Base-by-base conservation (phyloP, 306 rosid species). In the Medicago lupulina region DNA sequence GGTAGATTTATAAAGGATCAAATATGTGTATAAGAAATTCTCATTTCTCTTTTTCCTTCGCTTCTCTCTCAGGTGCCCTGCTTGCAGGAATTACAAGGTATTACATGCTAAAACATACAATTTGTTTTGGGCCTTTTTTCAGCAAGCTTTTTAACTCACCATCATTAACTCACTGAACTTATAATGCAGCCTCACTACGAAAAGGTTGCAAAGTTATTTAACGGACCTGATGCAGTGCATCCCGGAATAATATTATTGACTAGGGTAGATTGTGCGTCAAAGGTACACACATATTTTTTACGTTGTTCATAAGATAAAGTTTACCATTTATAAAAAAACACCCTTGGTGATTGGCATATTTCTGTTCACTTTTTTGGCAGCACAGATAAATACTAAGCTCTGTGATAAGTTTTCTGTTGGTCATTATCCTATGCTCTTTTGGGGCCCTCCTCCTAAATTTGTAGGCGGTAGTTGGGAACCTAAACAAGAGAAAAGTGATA, bases 41-140 rank as follows among this genome's bases (percentile, higher is more conserved):
- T 80, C 31, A 83, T 81, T 67, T 70, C 72, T 16, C 43, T 46
- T 77, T 9, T 80, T 59, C 69, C 71, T 36, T 47, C 75, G 15
- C 75, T 85, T 76, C 19, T 74, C 49, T 76, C 46, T 13, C 88
- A 95, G 99, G 99, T 95, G 97, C 67, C 99, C 99, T 68, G 97
- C 99, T 47, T 95, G 99, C 90, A 86, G 97, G 76, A 92, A 95
- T 77, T 92, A 95, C 76, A 95, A 95, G 99, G 99, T 95, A 84
- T 76, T 73, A 28, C 44, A 54, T 66, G 23, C 65, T 71, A 12
- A 68, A 79, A 76, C 59, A 34, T 43, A 36, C 57, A 49, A 25
- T 13, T 16, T 3, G 28, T 58, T 11, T 58, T 8, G 13, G 61
- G 14, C 0, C 38, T 65, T 49, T 50, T 53, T 53, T 71, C 16